Percentiles rank a stretch among this genome's conserved stretches.
These are phyloP conservation scores for Gossypium gossypioides DNA, from an alignment of 441 rosid genomes.

Conservation along the genomic window DNA sequence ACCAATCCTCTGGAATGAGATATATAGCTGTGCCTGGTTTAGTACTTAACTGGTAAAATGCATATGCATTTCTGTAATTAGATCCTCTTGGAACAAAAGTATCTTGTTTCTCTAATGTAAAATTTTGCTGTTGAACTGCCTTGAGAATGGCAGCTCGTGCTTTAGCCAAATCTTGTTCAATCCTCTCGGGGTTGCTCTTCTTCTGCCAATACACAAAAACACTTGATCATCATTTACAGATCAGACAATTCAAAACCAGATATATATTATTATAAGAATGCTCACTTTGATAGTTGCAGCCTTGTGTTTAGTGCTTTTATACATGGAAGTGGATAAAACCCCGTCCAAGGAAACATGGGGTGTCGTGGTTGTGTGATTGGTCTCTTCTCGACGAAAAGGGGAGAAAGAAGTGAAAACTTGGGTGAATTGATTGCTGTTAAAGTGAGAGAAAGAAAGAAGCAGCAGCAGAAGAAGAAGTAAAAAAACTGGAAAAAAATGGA, in stretches of 20 bases:
- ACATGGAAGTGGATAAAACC: constrained; percentile 1
- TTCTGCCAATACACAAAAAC: constrained; percentile 11
- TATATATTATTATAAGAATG: not conserved
- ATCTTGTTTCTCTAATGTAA: constrained; percentile 17
- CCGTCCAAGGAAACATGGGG: not conserved
- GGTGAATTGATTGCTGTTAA: not conserved
- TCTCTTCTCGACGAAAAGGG: not conserved
- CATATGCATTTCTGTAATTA: constrained; percentile 42
- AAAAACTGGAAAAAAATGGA: constrained; percentile 2
- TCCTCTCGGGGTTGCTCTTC: constrained; percentile 24
- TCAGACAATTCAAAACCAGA: no score
- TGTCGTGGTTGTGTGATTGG: not conserved
- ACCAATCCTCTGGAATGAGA: no score
- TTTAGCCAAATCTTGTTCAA: constrained; percentile 39
- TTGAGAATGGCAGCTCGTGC: constrained; percentile 48
- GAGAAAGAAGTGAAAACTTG: constrained; percentile 4
- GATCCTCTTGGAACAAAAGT: constrained; percentile 33
- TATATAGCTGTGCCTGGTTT: not conserved
- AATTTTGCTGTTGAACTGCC: constrained; percentile 33
- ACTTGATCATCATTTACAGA: no score
- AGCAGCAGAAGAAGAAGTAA: constrained; percentile 11
- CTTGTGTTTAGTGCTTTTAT: not conserved
- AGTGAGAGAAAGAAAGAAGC: not conserved
- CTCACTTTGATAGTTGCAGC: constrained; percentile 1
- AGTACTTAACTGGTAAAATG: constrained; percentile 56